These are phyloP conservation scores for Chrysanthemum seticuspe DNA, from an alignment of 129 eudicot genomes.

Conservation along the genomic window DNA sequence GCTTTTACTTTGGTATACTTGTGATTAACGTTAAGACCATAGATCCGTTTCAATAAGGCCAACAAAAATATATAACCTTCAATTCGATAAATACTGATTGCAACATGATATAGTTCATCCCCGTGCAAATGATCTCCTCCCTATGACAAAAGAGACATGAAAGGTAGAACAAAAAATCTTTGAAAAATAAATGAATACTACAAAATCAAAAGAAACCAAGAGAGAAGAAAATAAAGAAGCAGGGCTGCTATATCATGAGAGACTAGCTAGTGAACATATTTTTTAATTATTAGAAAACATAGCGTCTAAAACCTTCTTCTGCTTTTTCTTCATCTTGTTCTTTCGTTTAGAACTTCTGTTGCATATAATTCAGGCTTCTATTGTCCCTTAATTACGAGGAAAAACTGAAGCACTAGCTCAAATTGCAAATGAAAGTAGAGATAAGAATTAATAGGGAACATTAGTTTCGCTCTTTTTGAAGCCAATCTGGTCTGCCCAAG, in stretches of 20 bases:
- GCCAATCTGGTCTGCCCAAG: slow-evolving; percentile 72
- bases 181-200: slow-evolving; percentile 27
- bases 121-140: slow-evolving; percentile 18
- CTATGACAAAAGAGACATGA: slow-evolving; percentile 30
- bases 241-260: slow-evolving; percentile 27
- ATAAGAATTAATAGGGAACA: background rate
- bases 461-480: slow-evolving; percentile 38
- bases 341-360: slow-evolving; percentile 22
- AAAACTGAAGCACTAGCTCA: slow-evolving; percentile 20
- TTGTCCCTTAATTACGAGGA: slow-evolving; percentile 20
- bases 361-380: slow-evolving; percentile 25
- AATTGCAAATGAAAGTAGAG: slow-evolving; percentile 11
- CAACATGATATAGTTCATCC: slow-evolving; percentile 27
- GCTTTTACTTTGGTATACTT: too few relatives aligned
- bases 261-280: slow-evolving; percentile 22
- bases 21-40: too few relatives aligned
- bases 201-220: slow-evolving; percentile 27
- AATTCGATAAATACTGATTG: slow-evolving; percentile 15
- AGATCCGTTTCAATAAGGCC: too few relatives aligned
- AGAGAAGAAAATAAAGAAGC: slow-evolving; percentile 37
- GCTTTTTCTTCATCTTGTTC: slow-evolving; percentile 34
- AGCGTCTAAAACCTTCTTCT: slow-evolving; percentile 31
- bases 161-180: slow-evolving; percentile 12
- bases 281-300: slow-evolving; percentile 10
- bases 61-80: slow-evolving; percentile 15